Evolutionary conservation across 1,139 yeast genomes (phyloP), one percentile per base, ranked within the genome.

Genomic region (Suhomyces maxii): DNA sequence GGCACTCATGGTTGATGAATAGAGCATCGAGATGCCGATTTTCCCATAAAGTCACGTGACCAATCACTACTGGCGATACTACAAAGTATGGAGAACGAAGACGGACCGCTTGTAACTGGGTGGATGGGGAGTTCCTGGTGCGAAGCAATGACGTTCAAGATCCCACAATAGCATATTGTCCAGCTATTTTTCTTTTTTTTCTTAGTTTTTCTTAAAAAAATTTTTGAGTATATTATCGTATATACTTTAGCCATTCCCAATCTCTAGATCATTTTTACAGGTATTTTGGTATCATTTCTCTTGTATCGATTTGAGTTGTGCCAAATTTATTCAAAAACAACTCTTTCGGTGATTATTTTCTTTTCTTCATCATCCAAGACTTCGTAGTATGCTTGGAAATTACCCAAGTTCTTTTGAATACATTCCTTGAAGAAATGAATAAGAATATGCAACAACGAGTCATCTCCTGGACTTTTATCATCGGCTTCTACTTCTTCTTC

Each of bases 401-500:
- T 66, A 1, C 82, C 80, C 13, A 77, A 59, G 55, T 84, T 76
- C 50, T 77, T 76, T 7, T 75, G 53, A 0, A 85, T 80, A 52
- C 86, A 79, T 52, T 80, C 83, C 55, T 76, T 83, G 69, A 89
- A 84, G 66, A 89, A 88, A 26, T 68, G 73, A 9, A 77, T 60
- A 46, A 89, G 68, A 31, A 82, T 61, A 32, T 73, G 69, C 47
- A 74, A 71, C 45, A 79, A 64, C 18, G 72, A 75, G 33, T 71
- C 78, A 50, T 65, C 71, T 26, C 69, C 71, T 3, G 68, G 67
- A 4, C 63, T 60, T 26, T 68, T 72, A 12, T 68, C 69, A 36
- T 58, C 58, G 8, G 18, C 13, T 8, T 62, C 67, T 9, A 38
- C 40, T 3, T 57, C 63, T 18, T 63, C 71, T 44, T 73, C 77